A percentile compares a stretch with the other conserved stretches of the same genome.
These are phyloP conservation scores for Fonsecaea nubica DNA, from an alignment of 2,329 filamentous ascomycete species.

Conservation along the genomic window DNA sequence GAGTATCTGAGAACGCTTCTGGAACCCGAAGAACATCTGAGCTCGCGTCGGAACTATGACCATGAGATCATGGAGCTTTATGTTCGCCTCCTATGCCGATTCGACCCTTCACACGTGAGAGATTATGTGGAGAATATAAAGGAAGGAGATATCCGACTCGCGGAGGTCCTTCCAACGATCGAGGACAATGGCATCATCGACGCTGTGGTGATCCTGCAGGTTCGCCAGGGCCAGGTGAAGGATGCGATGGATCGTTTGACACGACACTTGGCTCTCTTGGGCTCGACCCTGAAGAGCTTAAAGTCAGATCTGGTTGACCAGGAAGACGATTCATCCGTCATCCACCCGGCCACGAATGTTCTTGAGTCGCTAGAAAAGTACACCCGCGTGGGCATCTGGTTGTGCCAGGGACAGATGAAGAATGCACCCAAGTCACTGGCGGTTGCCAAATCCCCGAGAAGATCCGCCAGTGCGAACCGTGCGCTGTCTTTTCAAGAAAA, in stretches of 20 bases:
- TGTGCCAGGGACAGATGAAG: conserved; percentile 81
- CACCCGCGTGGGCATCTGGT: conserved; percentile 89
- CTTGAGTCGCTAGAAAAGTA: conserved; percentile 85
- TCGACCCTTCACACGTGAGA: conserved; percentile 80
- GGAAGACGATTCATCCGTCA: conserved; percentile 63
- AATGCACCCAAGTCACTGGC: conserved; percentile 46
- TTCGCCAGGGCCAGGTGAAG: conserved; percentile 80
- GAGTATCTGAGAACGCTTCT: conserved; percentile 78
- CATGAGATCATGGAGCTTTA: conserved; percentile 79
- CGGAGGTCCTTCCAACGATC: conserved; percentile 82
- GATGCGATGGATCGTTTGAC: conserved; percentile 85
- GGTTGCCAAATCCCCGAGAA: conserved; percentile 48
- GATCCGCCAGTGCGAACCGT: conserved; percentile 56
- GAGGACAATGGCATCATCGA: conserved; percentile 90
- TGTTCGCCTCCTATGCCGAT: conserved; percentile 88
- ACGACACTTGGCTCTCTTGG: conserved; percentile 78
- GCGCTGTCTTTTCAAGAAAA: conserved; percentile 66
- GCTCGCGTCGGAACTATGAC: conserved; percentile 41
- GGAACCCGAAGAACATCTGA: conserved; percentile 55
- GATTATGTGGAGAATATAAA: conserved; percentile 81
- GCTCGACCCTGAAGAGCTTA: conserved; percentile 66
- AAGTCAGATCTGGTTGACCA: conserved; percentile 56
- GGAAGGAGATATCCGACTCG: conserved; percentile 77
- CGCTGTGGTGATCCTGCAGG: conserved; percentile 88
- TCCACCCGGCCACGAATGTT: conserved; percentile 74